Evolutionary conservation across 75 land plant genomes (phyloP).

Genomic region (Isoetes taiwanensis): DNA sequence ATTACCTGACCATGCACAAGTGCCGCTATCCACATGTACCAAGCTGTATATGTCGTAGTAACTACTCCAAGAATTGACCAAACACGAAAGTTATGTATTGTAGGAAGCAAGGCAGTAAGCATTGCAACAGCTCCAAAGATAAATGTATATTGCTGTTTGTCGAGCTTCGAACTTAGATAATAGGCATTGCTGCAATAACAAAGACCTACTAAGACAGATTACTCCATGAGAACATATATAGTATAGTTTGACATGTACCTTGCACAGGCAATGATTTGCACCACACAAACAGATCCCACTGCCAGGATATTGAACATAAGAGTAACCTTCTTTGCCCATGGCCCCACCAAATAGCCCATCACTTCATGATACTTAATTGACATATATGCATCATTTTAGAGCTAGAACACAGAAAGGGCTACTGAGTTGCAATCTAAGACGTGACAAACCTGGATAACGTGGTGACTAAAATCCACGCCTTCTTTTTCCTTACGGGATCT

Average conservation of each 20-base stretch:
- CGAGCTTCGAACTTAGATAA: slow-evolving; percentile 13
- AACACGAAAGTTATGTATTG: slow-evolving; percentile 25
- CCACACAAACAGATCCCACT: slow-evolving; percentile 19
- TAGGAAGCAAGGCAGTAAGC: slow-evolving; percentile 20
- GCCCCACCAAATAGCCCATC: slow-evolving; percentile 19
- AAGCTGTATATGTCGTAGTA: slow-evolving; percentile 33
- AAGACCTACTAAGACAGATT: not conserved
- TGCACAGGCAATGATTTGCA: slow-evolving; percentile 34
- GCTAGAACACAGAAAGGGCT: no score
- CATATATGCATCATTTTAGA: not conserved
- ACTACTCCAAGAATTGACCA: slow-evolving; percentile 22
- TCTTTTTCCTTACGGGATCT: slow-evolving; percentile 29
- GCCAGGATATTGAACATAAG: slow-evolving; percentile 27
- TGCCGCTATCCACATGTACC: slow-evolving; percentile 24
- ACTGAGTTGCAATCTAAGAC: no score
- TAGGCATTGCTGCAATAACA: slow-evolving; percentile 18
- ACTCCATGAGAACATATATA: not conserved
- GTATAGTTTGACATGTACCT: slow-evolving; percentile 5
- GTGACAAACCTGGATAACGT: no score
- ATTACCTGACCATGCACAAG: slow-evolving; percentile 21
- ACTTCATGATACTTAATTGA: slow-evolving; percentile 23
- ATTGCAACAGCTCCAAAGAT: slow-evolving; percentile 18
- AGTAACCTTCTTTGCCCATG: slow-evolving; percentile 10
- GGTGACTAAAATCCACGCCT: no score
- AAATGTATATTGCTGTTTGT: slow-evolving; percentile 18